Conservation (phyloP, 1,139 yeast species). For the Pichia sp. region DNA sequence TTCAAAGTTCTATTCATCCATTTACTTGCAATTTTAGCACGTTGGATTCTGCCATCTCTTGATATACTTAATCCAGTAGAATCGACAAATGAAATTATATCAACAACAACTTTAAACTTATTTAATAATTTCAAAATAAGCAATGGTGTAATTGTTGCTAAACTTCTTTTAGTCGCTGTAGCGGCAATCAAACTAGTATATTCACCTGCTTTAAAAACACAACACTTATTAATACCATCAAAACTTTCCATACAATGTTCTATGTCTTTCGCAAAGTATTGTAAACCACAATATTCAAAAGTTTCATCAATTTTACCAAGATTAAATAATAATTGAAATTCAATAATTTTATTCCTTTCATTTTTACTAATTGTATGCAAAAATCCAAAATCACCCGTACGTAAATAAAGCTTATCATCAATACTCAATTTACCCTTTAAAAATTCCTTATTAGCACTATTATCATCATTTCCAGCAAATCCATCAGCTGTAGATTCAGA, state of each 20-base stretch:
- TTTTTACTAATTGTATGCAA: conserved; percentile 50
- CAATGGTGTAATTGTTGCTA: conserved; percentile 77
- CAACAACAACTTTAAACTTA: conserved; percentile 79
- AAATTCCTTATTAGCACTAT: conserved; percentile 17
- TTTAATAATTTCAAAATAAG: conserved; percentile 73
- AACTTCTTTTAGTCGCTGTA: conserved; percentile 30
- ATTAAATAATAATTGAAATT: conserved; percentile 76
- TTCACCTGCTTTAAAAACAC: conserved; percentile 75
- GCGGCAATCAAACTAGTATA: conserved; percentile 77
- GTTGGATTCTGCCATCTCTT: conserved; percentile 66
- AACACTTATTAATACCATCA: conserved; percentile 14
- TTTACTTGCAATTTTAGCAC: conserved; percentile 55
- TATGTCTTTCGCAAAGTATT: conserved; percentile 83
- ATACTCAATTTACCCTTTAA: conserved; percentile 30
- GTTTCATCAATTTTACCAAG: conserved; percentile 84
- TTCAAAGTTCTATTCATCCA: conserved; percentile 47
- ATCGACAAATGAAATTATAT: conserved; percentile 74
- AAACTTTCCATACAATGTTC: conserved; percentile 64
- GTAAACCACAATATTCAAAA: conserved; percentile 84
- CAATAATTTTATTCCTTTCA: conserved; percentile 39
- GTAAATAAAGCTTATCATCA: conserved; percentile 63
- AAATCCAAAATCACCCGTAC: conserved; percentile 95
- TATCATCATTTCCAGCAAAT: conserved; percentile 39
- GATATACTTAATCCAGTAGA: conserved; percentile 63
- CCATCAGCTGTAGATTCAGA: conserved; percentile 71